Evolutionary conservation across 2,329 filamentous ascomycete genomes (phyloP), one percentile per base, ranked within the genome.

Genomic region (Colletotrichum lini): DNA sequence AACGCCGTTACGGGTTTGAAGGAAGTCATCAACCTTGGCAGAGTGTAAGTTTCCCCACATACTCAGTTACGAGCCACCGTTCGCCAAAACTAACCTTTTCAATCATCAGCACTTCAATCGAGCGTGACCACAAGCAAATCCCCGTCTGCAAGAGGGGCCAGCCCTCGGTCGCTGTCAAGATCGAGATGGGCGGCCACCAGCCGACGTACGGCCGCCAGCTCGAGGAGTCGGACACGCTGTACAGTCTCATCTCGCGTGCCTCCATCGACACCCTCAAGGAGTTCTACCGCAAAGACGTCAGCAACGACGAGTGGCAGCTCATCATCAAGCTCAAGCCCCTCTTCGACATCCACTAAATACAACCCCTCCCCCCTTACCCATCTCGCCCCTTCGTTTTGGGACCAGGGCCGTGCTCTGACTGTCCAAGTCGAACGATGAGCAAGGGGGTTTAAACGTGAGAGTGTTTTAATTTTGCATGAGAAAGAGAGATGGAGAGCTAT

Each of bases 151-250:
- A 99, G 84, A 96, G 95, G 85, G 96, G 96, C 63, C 94, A 97
- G 79, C 96, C 97, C n/a, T 97, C 95, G 1, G 97, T 99, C 12
- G 96, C 96, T 23, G 88, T 99, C 86, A 99, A 99, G 88, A 97
- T 99, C 78, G 97, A 99, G 85, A 92, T 92, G 90, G 96, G 95
- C 65, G 85, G 92, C 70, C 94, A 96, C 80, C 96, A 99, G 85
- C 97, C 96, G 18, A 90, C 93, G 70, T 99, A 99, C 80, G 96
- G 96, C 70, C 93, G 96, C 72, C 96, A 99, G 74, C 89, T 99
- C 61, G 96, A 99, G 82, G 96, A 99, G 82, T 90, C 91, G 74
- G 96, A 99, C 81, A 88, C 85, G 1, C 87, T 99, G 16, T 98
- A 98, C 88, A 96, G 93, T 75, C 87, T 93, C 72, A 94, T 99